Evolutionary conservation across 1,284 basidiomycete genomes (phyloP), one percentile per base, ranked within the genome.

Genomic region (Mixia osmundae): DNA sequence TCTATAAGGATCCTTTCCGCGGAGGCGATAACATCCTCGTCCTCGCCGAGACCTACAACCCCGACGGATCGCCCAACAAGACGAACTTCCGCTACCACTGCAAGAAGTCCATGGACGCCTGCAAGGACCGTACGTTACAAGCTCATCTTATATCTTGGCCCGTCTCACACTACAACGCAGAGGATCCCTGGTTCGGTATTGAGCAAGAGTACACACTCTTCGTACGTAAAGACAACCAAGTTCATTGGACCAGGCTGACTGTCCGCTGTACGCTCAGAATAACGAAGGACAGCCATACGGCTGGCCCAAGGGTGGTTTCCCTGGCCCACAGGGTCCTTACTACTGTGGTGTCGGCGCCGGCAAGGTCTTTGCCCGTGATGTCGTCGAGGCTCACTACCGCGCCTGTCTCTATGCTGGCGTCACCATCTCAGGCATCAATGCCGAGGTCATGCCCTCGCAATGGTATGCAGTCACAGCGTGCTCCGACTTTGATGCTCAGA

Each of bases 1-100:
- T 87, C 64, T 99, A 91, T 75, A 87, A 78, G 54, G 91, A 99
- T 58, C 91, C 91, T 38, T 97, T 97, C 85, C 85, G 91, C 52
- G 77, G 83, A 36, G 89, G 89, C 45, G 75, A 87, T 65, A 94
- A 94, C 67, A 89, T 94, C 55, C 71, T 94, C 45, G 85, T 94
- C 50, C 76, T 94, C 14, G 47, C 46, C 36, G 50, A 51, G 40
- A 49, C 47, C 37, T 51, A 41, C 39, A 35, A 37, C 30, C 33
- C 42, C 64, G 91, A 97, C 50, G 89, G 91, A 46, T 91, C 87
- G 33, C 89, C 89, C 46, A 97, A 97, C 69, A 73, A 69, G 62
- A 85, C 85, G 57, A 99, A 99, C 70, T 72, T 71, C 71, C 78
- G 85, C 48, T 76, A 80, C 54, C 69, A 78, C 51, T 71, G 77